These are phyloP conservation scores for Thielaviopsis punctulata DNA, from an alignment of 2,329 filamentous ascomycete species.

Conservation along the genomic window DNA sequence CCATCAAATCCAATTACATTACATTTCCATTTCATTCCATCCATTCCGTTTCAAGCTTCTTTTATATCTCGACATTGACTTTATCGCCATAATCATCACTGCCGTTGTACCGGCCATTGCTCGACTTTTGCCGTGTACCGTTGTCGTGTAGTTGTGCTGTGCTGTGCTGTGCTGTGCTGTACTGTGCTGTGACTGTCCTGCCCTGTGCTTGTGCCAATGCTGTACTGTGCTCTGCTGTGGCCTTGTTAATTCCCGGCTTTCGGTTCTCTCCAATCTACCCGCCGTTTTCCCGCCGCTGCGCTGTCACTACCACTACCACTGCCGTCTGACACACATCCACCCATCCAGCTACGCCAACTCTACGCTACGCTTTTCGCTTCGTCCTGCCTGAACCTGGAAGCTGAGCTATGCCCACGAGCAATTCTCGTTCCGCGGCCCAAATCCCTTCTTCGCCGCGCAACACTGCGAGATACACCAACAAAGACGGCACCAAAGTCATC, in stretches of 20 bases:
- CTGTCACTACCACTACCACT: neutral
- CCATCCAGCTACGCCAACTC: neutral
- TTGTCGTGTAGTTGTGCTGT: too few relatives aligned
- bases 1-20: neutral
- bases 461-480: constrained; percentile 47
- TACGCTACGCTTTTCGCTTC: too few relatives aligned
- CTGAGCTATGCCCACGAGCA: constrained; percentile 33
- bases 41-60: neutral
- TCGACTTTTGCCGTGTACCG: too few relatives aligned
- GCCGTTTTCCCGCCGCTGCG: neutral
- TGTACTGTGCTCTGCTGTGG: neutral
- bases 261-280: neutral
- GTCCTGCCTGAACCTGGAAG: constrained; percentile 16
- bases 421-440: constrained; percentile 31
- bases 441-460: constrained; percentile 34
- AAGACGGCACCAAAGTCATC: constrained; percentile 53
- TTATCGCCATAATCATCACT: neutral
- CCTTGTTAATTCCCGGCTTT: neutral
- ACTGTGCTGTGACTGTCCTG: too few relatives aligned
- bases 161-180: too few relatives aligned
- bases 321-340: neutral
- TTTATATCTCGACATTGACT: neutral
- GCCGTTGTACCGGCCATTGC: neutral
- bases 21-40: neutral
- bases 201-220: neutral